phyloP scores from a whole-genome alignment of 2,329 filamentous ascomycete species.

The Drechslerella stenobrocha region DNA sequence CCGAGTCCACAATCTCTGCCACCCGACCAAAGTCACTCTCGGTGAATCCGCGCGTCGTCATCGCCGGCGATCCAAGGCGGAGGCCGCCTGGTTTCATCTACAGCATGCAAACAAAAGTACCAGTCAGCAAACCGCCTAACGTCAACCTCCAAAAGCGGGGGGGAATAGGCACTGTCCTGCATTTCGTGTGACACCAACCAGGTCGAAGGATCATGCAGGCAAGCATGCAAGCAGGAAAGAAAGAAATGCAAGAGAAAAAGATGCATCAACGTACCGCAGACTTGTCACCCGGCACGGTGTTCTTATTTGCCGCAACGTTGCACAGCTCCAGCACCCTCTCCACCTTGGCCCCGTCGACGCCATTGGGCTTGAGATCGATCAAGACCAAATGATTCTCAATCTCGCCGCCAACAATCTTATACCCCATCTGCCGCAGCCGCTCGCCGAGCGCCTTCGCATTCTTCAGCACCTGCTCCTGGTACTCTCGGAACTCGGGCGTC shows the following conservation, averaged over 20 bases:
- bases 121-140: neutral
- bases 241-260: neutral
- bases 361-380: conserved; percentile 84
- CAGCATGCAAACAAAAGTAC: conserved; percentile 9
- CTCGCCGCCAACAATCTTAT: conserved; percentile 87
- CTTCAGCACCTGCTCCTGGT: conserved; percentile 84
- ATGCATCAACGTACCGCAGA: conserved; percentile 64
- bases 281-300: conserved; percentile 93
- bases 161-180: no score
- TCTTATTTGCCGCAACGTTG: conserved; percentile 98
- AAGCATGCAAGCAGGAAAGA: neutral
- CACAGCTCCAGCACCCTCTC: conserved; percentile 89
- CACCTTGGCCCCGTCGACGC: conserved; percentile 83
- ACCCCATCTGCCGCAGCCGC: conserved; percentile 76
- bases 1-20: conserved; percentile 80
- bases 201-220: no score
- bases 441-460: conserved; percentile 87
- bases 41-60: conserved; percentile 93
- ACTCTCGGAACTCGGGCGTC: conserved; percentile 83
- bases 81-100: conserved; percentile 81
- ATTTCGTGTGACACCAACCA: no score
- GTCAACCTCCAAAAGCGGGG: neutral
- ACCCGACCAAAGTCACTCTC: conserved; percentile 85
- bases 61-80: conserved; percentile 91
- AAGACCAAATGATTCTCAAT: conserved; percentile 98